Conservation (phyloP, 73 alveolate species). For the Blepharisma japonicum region DNA sequence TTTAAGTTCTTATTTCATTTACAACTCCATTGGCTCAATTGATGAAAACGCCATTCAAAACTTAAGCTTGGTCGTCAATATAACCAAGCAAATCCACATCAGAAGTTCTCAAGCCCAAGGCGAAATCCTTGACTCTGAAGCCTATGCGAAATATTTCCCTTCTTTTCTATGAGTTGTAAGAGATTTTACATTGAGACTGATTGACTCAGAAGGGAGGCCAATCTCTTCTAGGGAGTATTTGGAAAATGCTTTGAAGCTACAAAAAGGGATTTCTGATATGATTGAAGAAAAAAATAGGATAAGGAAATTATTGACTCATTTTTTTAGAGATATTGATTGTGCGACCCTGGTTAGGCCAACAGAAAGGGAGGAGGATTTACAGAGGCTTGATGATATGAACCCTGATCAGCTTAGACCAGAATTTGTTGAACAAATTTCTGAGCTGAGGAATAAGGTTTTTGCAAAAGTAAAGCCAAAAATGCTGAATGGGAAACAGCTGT, state of each 20-base stretch:
- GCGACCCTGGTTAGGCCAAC: slow-evolving; percentile 92
- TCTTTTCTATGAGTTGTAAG: slow-evolving; percentile 96
- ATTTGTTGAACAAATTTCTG: slow-evolving; percentile 83
- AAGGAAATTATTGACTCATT: slow-evolving; percentile 59
- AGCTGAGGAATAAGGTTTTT: slow-evolving; percentile 74
- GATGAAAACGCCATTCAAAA: slow-evolving; percentile 79
- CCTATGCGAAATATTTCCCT: slow-evolving; percentile 71
- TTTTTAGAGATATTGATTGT: slow-evolving; percentile 92
- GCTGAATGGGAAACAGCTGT: slow-evolving; percentile 77
- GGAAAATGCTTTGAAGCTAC: slow-evolving; percentile 80
- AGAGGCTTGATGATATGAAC: slow-evolving; percentile 70
- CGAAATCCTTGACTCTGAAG: too few species aligned
- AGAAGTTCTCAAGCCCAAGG: slow-evolving; percentile 21
- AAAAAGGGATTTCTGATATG: slow-evolving; percentile 60
- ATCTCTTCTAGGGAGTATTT: slow-evolving; percentile 86
- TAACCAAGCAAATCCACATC: slow-evolving; percentile 83
- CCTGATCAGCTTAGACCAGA: slow-evolving; percentile 86
- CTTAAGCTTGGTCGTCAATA: slow-evolving; percentile 78
- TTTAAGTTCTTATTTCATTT: slow-evolving; percentile 72
- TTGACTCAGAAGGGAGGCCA: slow-evolving; percentile 47
- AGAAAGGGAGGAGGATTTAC: slow-evolving; percentile 89
- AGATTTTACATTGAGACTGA: slow-evolving; percentile 87
- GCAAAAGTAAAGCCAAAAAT: slow-evolving; percentile 80
- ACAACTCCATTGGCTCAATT: slow-evolving; percentile 93
- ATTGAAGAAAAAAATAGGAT: slow-evolving; percentile 78